Percentiles rank a stretch among this genome's conserved stretches.
These are phyloP conservation scores for Marasmius fiardii DNA, from an alignment of 1,284 basidiomycete genomes.

Conservation along the genomic window DNA sequence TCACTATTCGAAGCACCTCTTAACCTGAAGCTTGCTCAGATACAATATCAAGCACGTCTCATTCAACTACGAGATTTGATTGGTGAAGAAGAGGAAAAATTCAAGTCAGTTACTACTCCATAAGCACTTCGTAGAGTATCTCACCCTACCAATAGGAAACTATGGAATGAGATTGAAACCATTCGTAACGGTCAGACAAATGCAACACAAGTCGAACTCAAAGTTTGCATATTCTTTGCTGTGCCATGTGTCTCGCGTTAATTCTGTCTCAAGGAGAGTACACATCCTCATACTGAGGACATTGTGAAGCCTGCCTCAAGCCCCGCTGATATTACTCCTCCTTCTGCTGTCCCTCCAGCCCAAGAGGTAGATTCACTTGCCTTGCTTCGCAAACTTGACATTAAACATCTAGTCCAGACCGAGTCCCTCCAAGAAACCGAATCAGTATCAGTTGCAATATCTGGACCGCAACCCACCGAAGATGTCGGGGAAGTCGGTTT, in stretches of 20 bases:
- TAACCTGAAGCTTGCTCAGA: conserved; percentile 71
- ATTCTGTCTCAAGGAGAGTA: too few relatives aligned
- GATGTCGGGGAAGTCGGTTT: neutral
- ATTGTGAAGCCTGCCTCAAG: too few relatives aligned
- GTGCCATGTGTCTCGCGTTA: neutral
- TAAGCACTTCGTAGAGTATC: conserved; percentile 1
- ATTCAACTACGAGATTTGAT: conserved; percentile 71
- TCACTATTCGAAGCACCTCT: conserved; percentile 27
- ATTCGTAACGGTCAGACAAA: conserved; percentile 69
- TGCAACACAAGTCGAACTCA: conserved; percentile 30
- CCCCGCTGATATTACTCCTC: too few relatives aligned
- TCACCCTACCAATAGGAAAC: conserved; percentile 31
- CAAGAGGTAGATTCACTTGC: too few relatives aligned
- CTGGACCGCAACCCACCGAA: conserved; percentile 15
- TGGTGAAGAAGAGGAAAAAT: conserved; percentile 66
- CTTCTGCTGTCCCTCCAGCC: too few relatives aligned
- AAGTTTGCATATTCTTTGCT: neutral
- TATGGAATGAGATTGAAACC: conserved; percentile 69
- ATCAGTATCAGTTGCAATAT: neutral
- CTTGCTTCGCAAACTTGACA: too few relatives aligned
- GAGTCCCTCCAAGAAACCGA: too few relatives aligned
- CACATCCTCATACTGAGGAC: too few relatives aligned
- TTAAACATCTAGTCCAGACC: too few relatives aligned
- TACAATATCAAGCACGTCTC: conserved; percentile 66
- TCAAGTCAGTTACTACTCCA: conserved; percentile 52